A percentile compares a stretch with the other conserved stretches of the same genome.
Conservation (phyloP, 148 eudicot species). For the Vaccinium myrtillus region DNA sequence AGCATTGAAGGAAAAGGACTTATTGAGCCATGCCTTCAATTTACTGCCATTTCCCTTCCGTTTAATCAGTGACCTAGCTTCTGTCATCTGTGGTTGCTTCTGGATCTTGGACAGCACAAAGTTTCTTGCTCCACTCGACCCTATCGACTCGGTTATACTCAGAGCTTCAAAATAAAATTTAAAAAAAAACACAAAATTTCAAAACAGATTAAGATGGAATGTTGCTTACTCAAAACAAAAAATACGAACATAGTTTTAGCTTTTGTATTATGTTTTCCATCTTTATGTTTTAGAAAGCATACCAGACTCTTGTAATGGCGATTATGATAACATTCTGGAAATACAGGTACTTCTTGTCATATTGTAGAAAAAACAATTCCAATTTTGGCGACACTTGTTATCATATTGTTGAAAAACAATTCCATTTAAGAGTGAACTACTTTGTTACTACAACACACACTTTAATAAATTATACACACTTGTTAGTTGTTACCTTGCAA, state of each 20-base stretch:
- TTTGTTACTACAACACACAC: neutral
- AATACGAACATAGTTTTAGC: no score
- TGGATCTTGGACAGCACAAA: constrained; percentile 54
- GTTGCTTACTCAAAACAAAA: neutral
- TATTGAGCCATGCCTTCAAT: constrained; percentile 57
- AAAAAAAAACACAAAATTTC: neutral
- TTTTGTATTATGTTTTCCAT: neutral
- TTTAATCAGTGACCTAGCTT: constrained; percentile 14
- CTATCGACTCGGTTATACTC: constrained; percentile 44
- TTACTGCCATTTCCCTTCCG: constrained; percentile 19
- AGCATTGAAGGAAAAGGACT: constrained; percentile 34
- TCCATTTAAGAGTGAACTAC: neutral
- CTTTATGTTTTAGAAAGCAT: no score
- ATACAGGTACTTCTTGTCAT: no score
- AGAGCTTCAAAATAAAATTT: constrained; percentile 23
- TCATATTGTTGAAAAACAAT: no score
- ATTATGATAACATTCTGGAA: no score
- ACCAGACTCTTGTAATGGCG: no score
- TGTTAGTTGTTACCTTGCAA: no score
- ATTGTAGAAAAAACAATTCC: no score
- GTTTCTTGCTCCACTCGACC: constrained; percentile 46
- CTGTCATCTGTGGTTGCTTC: constrained; percentile 29
- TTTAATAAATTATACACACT: no score
- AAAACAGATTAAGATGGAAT: neutral
- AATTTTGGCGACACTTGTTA: no score